Percentiles rank a stretch among this genome's conserved stretches.
phyloP scores from a whole-genome alignment of 129 eudicot genomes.

The Chrysanthemum makinoi region DNA sequence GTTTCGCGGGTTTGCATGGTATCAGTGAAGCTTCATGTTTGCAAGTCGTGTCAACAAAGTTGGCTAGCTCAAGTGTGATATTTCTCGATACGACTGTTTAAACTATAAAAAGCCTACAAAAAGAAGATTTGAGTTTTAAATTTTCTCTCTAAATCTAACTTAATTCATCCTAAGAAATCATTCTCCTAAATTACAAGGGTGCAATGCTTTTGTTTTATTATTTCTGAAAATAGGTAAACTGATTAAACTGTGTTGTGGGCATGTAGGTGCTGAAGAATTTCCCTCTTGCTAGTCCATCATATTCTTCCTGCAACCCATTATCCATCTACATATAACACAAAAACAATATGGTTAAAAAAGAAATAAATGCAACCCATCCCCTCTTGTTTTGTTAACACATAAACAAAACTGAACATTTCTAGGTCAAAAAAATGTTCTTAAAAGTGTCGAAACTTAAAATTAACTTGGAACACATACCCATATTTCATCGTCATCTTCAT shows the following conservation, averaged over 20 bases:
- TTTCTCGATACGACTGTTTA: not conserved
- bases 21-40: no score
- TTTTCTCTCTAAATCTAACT: not conserved
- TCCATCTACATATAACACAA: slow-evolving; percentile 43
- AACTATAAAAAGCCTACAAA: not conserved
- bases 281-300: slow-evolving; percentile 26
- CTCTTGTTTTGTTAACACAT: not conserved
- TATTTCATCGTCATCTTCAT: slow-evolving; percentile 69
- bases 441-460: not conserved
- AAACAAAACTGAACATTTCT: not conserved
- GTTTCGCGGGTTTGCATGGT: no score
- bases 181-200: not conserved
- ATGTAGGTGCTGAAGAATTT: slow-evolving; percentile 30
- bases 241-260: slow-evolving; percentile 40
- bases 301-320: slow-evolving; percentile 45
- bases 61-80: no score
- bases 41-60: no score
- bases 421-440: not conserved
- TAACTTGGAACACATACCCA: slow-evolving; percentile 50
- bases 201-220: not conserved
- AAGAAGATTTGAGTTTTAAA: not conserved
- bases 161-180: slow-evolving; percentile 1
- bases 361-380: not conserved
- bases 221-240: slow-evolving; percentile 33
- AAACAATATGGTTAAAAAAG: not conserved